Evolutionary conservation across 2,329 filamentous ascomycete species (phyloP), one percentile per base, ranked within the genome.

Genomic region (Endocalyx cinctus): DNA sequence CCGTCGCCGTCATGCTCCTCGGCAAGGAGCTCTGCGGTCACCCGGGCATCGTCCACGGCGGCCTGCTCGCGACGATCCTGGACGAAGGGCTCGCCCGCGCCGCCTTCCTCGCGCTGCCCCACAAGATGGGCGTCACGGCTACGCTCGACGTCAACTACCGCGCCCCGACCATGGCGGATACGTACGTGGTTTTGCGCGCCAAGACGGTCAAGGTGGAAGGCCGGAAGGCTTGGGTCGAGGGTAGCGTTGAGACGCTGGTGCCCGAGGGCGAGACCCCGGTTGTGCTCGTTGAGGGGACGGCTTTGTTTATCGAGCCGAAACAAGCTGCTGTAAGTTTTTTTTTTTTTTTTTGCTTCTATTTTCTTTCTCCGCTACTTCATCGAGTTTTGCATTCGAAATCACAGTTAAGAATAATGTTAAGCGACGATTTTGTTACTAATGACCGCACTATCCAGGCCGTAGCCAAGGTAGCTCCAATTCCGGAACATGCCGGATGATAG

Each of bases 181-280:
- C 76, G 40, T 92, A 84, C 54, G 67, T 94, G 18, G 86, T 94
- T 27, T 64, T 98, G 38, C 73, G 76, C 41, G 89, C 87, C 4
- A 76, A 79, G 55, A 95, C 89, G 14, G 81, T 77, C 8, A 89
- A 84, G 65, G 84, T 90, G 2, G 88, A 97, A 55, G 90, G 92
- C 1, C 74, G 92, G 42, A 97, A 97, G 67, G 90, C 88, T 10
- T 96, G 87, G 87, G 87, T 96, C 1, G 82, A 85, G 63, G 92
- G 87, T 2, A 76, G 78, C 47, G 81, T 97, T 50, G 88, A 95
- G 72, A 82, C 86, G 35, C 62, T 97, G 40, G 75, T 70, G 17
- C 67, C 66, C 47, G 69, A 78, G 20, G 77, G 77, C 7, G 73
- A 81, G 59, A 67, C 72, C 47, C 79, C 81, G 1, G 62, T 72